phyloP scores from a whole-genome alignment of 164 flowering plant genomes.

The Annona squamosa region DNA sequence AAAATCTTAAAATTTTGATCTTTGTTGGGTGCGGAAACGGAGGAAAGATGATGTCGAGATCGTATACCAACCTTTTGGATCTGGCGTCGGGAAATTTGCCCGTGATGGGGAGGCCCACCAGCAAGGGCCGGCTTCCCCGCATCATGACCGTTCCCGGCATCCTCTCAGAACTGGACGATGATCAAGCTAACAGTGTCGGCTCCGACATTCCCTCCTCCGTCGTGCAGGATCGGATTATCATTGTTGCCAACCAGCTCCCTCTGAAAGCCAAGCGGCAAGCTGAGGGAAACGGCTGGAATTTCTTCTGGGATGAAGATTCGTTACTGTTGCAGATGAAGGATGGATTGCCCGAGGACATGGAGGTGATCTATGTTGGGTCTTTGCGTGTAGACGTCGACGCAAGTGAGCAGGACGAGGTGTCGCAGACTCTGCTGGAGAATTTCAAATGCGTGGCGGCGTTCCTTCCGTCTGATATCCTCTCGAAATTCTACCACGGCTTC shows the following conservation, averaged over 20 bases:
- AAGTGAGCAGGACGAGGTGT: constrained; percentile 63
- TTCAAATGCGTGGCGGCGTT: constrained; percentile 71
- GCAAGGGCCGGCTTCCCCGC: constrained; percentile 34
- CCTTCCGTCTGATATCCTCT: constrained; percentile 47
- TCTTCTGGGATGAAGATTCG: constrained; percentile 76
- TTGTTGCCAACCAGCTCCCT: constrained; percentile 70
- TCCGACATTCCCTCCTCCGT: constrained; percentile 59
- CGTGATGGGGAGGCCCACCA: constrained; percentile 36
- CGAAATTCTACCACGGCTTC: constrained; percentile 56
- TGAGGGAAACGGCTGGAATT: constrained; percentile 58
- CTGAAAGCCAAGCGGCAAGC: constrained; percentile 51
- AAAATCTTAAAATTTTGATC: not conserved
- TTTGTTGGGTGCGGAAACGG: not conserved
- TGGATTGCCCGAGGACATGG: constrained; percentile 70
- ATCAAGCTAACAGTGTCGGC: constrained; percentile 50
- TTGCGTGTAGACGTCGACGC: constrained; percentile 52
- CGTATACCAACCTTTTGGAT: constrained; percentile 71
- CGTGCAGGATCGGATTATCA: constrained; percentile 51
- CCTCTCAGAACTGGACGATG: constrained; percentile 64
- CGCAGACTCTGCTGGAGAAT: constrained; percentile 50
- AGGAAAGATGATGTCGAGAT: constrained; percentile 51
- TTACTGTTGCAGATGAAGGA: constrained; percentile 59
- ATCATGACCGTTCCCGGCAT: constrained; percentile 66
- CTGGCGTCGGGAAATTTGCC: constrained; percentile 68
- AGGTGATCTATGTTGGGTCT: constrained; percentile 64